Evolutionary conservation across 805 yeast species (phyloP), one percentile per base, ranked within the genome.

Genomic region (Sugiyamaella americana): DNA sequence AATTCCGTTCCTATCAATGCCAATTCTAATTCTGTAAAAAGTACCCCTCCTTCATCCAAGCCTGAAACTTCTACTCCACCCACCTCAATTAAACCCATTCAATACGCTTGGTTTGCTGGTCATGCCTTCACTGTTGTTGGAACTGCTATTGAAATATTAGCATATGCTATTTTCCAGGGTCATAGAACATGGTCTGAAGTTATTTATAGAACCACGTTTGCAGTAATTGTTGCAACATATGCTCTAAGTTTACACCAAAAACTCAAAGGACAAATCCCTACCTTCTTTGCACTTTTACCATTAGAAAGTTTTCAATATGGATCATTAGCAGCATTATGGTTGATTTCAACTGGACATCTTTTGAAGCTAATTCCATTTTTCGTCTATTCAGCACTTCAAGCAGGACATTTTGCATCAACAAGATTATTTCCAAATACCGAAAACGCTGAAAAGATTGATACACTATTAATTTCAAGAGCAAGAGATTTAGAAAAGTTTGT

Each of bases 251-350:
- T 63, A 29, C 39, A 48, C 23, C 55, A 59, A 45, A 78, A 78
- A 53, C 81, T 80, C 66, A 80, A 80, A 20, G 68, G 78, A 17
- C 67, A 70, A 23, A 70, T 74, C 44, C 94, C 95, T 4, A 72
- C 80, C 3, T 72, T 79, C 59, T 74, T 75, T 47, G 77, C 52
- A 21, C 80, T 88, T 60, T 59, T 86, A 46, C 80, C 88, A 6
- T 77, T 87, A 20, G 87, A 79, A 54, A 84, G 85, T 61, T 84
- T 84, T 70, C 96, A 87, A 64, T 78, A 76, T 58, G 66, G 80
- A 46, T 51, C 76, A 2, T 63, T 80, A 48, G 82, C 80, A 35
- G 53, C 72, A 47, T 68, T 69, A 21, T 77, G 80, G 79, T 64
- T 73, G 52, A 59, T 80, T 40, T 76, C 88, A 53, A 81, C 82